Evolutionary conservation across 306 rosid species (phyloP), one percentile per base, ranked within the genome.

Genomic region (Vigna radiata): DNA sequence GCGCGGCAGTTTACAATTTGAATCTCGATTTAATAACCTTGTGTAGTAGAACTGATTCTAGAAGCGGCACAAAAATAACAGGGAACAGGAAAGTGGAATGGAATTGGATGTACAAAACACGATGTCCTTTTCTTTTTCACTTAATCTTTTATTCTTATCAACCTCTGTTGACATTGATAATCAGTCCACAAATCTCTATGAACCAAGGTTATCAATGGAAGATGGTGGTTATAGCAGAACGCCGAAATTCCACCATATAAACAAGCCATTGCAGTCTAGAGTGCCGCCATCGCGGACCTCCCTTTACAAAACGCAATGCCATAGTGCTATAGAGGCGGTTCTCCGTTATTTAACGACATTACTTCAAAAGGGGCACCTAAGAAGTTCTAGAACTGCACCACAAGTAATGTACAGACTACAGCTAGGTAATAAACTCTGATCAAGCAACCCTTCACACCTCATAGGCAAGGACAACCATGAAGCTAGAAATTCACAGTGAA

Each of bases 361-460:
- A 17, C 43, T 37, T 36, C 21, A 37, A 69, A 52, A 18, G 2
- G 47, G 46, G 60, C 36, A 48, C 37, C 13, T 19, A 44, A 70
- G 62, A 50, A 52, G 33, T 31, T 70, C 15, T 15, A 37, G 33
- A 50, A 63, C 56, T 36, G 68, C 64, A 58, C 52, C 75, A 69
- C 33, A 68, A 61, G 33, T 49, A 41, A 29, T 76, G 68, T 68
- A 53, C 52, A 33, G 16, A 66, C 72, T 73, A 53, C 52, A 33
- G 16, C 16, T 72, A 73, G 31, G 61, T 11, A 10, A 44, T 50
- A 60, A 76, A 70, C 75, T 29, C 68, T 29, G 43, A 81, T 79
- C 56, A 75, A 78, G 74, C 23, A 63, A 60, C 47, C 19, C 66
- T 25, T 25, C 27, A 25, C 48, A 68, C 36, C 47, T 27, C 64